phyloP scores from a whole-genome alignment of 345 rosid genomes.

The Linum lewisii region DNA sequence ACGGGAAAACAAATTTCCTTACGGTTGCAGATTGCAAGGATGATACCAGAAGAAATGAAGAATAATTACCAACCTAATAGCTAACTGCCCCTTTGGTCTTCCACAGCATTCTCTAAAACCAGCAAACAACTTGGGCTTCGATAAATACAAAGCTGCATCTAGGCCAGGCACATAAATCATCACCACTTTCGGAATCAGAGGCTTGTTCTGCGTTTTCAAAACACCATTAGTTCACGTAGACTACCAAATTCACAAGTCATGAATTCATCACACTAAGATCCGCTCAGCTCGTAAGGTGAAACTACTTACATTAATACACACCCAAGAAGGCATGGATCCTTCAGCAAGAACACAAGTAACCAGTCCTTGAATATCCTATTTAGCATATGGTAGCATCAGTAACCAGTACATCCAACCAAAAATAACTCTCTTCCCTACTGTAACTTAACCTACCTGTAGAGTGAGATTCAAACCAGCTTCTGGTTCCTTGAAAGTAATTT shows the following conservation, averaged over 20 bases:
- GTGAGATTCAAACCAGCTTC: slow-evolving; percentile 49
- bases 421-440: neutral
- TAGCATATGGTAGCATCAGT: slow-evolving; percentile 13
- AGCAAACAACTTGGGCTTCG: slow-evolving; percentile 56
- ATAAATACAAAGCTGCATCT: slow-evolving; percentile 74
- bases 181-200: slow-evolving; percentile 81
- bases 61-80: slow-evolving; percentile 55
- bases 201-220: slow-evolving; percentile 66
- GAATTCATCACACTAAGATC: neutral
- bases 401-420: neutral
- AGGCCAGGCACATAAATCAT: slow-evolving; percentile 88
- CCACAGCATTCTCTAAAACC: slow-evolving; percentile 62
- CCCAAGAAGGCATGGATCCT: slow-evolving; percentile 91
- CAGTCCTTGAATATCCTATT: slow-evolving; percentile 87
- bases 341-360: slow-evolving; percentile 96
- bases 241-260: neutral
- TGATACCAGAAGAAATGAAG: slow-evolving; percentile 10
- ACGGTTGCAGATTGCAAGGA: neutral
- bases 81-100: slow-evolving; percentile 65
- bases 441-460: slow-evolving; percentile 42
- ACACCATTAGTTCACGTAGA: slow-evolving; percentile 4
- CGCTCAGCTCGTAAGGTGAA: neutral
- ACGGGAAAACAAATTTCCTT: slow-evolving; percentile 19
- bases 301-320: slow-evolving; percentile 57
- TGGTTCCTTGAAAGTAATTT: slow-evolving; percentile 52